These are phyloP conservation scores for Kwoniella dendrophila DNA, from an alignment of 768 basidiomycete genomes.

Conservation along the genomic window DNA sequence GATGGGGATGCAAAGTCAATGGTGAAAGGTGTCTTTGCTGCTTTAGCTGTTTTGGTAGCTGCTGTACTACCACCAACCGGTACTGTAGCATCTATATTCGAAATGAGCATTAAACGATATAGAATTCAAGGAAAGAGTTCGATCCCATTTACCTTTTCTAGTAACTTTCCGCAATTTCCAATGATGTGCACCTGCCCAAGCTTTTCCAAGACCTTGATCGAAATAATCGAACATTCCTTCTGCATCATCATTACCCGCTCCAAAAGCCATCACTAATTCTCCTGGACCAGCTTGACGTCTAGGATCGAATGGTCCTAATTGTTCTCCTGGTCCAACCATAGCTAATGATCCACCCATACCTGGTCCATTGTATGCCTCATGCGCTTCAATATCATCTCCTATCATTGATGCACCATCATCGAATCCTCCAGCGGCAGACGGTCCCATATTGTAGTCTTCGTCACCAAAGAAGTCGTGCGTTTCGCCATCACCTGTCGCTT, in stretches of 20 bases:
- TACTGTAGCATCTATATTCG: constrained; percentile 39
- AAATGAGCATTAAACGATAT: not conserved
- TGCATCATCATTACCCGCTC: constrained; percentile 62
- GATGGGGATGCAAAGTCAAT: constrained; percentile 58
- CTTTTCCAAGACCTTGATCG: constrained; percentile 77
- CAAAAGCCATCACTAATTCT: constrained; percentile 85
- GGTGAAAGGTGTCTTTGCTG: constrained; percentile 51
- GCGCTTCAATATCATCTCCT: constrained; percentile 59
- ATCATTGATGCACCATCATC: constrained; percentile 45
- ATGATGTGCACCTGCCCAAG: constrained; percentile 98
- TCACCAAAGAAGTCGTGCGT: constrained; percentile 54
- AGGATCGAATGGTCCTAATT: constrained; percentile 80
- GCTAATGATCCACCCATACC: constrained; percentile 58
- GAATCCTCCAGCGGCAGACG: constrained; percentile 44
- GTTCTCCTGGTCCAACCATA: constrained; percentile 50
- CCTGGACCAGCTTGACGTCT: constrained; percentile 66
- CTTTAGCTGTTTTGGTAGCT: constrained; percentile 57
- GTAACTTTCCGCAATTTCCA: constrained; percentile 90
- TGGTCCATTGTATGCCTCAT: constrained; percentile 45
- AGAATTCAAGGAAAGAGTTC: not conserved
- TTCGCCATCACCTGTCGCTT: constrained; percentile 20
- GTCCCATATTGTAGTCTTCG: constrained; percentile 44
- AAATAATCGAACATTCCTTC: constrained; percentile 78
- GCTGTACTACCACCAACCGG: constrained; percentile 59
- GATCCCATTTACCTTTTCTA: constrained; percentile 65